These are phyloP conservation scores for Rhododendron henanense DNA, from an alignment of 148 eudicot species.

Conservation along the genomic window DNA sequence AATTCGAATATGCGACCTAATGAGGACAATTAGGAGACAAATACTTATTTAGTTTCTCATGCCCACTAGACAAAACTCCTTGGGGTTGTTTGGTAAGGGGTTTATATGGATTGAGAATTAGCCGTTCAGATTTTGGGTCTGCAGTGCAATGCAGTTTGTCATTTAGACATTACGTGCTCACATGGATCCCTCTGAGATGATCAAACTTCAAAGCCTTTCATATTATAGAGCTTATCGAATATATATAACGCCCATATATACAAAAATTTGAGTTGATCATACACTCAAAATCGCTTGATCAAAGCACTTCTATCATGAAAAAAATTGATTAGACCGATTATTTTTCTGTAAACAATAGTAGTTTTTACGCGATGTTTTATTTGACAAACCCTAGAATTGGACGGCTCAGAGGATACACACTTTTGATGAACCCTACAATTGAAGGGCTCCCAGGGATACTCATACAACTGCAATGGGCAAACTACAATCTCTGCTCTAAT, in stretches of 20 bases:
- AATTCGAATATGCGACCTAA: no score
- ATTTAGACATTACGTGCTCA: neutral
- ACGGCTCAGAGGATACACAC: neutral
- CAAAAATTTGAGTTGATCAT: neutral
- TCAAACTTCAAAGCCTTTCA: neutral
- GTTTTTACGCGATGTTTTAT: neutral
- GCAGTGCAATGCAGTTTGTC: neutral
- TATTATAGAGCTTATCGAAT: neutral
- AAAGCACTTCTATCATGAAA: neutral
- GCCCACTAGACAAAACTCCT: no score
- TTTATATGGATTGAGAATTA: neutral
- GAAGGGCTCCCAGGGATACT: neutral
- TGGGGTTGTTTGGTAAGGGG: neutral
- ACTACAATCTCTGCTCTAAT: neutral
- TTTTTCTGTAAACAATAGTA: neutral
- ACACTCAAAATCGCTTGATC: neutral
- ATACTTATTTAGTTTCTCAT: no score
- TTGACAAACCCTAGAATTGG: neutral
- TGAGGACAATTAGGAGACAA: no score
- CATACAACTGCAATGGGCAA: neutral
- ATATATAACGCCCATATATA: no score
- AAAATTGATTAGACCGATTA: neutral
- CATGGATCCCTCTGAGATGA: neutral
- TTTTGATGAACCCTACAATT: no score
- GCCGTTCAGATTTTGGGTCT: neutral